Evolutionary conservation across 352 stramenopile genomes (phyloP).

Genomic region (Phytophthora sojae): DNA sequence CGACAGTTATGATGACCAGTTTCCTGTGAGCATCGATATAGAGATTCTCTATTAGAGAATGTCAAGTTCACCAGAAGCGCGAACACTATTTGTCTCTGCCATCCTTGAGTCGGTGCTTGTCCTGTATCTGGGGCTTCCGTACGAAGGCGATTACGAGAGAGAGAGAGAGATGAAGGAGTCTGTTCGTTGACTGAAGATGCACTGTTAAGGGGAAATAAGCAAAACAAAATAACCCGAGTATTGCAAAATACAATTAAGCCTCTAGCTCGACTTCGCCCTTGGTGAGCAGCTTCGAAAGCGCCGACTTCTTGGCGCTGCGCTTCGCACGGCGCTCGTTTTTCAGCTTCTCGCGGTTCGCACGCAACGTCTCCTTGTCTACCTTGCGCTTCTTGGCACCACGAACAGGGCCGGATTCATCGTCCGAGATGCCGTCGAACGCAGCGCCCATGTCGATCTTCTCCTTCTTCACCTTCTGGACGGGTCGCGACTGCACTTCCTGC

Average conservation of each 20-base stretch:
- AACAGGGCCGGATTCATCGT: conserved; percentile 41
- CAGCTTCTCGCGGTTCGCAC: conserved; percentile 67
- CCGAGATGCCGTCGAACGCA: conserved; percentile 70
- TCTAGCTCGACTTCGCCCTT: conserved; percentile 59
- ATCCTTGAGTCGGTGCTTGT: too few relatives aligned
- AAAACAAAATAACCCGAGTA: not conserved
- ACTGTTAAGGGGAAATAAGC: not conserved
- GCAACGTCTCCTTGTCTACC: conserved; percentile 64
- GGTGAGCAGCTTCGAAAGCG: conserved; percentile 55
- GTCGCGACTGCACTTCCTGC: conserved; percentile 15
- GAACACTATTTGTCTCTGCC: too few relatives aligned
- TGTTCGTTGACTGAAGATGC: too few relatives aligned
- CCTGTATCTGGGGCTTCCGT: too few relatives aligned
- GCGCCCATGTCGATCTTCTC: conserved; percentile 82
- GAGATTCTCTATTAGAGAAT: too few relatives aligned
- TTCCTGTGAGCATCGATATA: too few relatives aligned
- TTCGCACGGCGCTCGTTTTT: conserved; percentile 60
- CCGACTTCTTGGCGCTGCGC: conserved; percentile 67
- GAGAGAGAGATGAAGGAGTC: too few relatives aligned
- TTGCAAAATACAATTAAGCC: conserved; percentile 18
- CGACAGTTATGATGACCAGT: too few relatives aligned
- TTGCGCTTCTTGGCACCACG: conserved; percentile 36
- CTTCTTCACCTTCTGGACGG: conserved; percentile 40
- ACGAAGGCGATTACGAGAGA: too few relatives aligned
- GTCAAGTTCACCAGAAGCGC: too few relatives aligned